Conservation (phyloP, 768 basidiomycete genomes). For the Macrocybe gigantea region DNA sequence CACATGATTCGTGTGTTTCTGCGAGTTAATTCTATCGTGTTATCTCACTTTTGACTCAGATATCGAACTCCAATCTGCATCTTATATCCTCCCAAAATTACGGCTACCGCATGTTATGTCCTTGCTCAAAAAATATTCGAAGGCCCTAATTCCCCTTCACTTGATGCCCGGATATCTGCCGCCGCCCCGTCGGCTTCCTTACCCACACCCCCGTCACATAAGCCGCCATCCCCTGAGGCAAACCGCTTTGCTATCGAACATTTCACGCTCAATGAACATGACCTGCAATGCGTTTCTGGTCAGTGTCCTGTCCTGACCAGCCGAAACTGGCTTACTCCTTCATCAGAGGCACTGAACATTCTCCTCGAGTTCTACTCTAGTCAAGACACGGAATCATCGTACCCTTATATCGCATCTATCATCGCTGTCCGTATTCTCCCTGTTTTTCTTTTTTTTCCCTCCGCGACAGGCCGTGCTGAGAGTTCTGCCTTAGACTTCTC, state of each 20-base stretch:
- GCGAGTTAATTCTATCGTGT: slow-evolving; percentile 4
- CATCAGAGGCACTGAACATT: slow-evolving; percentile 55
- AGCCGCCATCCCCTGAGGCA: slow-evolving; percentile 66
- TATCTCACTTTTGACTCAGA: slow-evolving; percentile 29
- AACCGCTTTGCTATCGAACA: slow-evolving; percentile 63
- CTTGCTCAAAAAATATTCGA: slow-evolving; percentile 69
- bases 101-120: slow-evolving; percentile 74
- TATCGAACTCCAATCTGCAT: slow-evolving; percentile 78
- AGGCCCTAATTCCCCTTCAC: slow-evolving; percentile 66
- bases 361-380: slow-evolving; percentile 69
- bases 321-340: slow-evolving; percentile 4
- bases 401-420: slow-evolving; percentile 44
- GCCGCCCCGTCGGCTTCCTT: slow-evolving; percentile 70
- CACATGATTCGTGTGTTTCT: slow-evolving; percentile 74
- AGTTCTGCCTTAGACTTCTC: slow-evolving; percentile 32
- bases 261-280: slow-evolving; percentile 55
- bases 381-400: slow-evolving; percentile 43
- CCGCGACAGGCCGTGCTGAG: background rate
- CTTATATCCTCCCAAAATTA: slow-evolving; percentile 60
- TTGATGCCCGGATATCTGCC: slow-evolving; percentile 69
- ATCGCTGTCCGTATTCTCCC: slow-evolving; percentile 36
- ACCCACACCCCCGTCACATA: slow-evolving; percentile 76
- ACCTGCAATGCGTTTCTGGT: slow-evolving; percentile 62
- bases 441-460: slow-evolving; percentile 1
- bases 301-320: slow-evolving; percentile 8